Percentiles rank a stretch among this genome's conserved stretches.
phyloP scores from a whole-genome alignment of 805 yeast species.

The Candida andamanensis region DNA sequence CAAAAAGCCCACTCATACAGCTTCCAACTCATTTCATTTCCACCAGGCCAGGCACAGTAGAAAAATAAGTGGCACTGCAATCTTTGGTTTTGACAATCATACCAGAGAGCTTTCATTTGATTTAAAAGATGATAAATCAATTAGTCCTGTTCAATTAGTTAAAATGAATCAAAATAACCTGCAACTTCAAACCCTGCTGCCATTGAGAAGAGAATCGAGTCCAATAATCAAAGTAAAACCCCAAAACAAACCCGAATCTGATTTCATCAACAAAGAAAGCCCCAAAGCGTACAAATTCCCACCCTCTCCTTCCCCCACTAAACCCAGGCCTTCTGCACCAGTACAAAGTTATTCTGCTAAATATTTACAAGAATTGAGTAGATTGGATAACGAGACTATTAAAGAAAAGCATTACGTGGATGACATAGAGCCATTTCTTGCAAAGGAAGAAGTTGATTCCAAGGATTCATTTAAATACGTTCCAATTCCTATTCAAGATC shows the following conservation, averaged over 20 bases:
- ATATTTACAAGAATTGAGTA: constrained; percentile 32
- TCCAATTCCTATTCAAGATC: constrained; percentile 39
- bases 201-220: constrained; percentile 3
- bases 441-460: not conserved
- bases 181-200: constrained; percentile 4
- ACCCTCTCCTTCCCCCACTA: constrained; percentile 28
- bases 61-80: constrained; percentile 73
- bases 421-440: constrained; percentile 30
- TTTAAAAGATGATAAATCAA: constrained; percentile 23
- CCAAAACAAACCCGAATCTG: constrained; percentile 20
- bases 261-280: constrained; percentile 43
- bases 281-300: constrained; percentile 59
- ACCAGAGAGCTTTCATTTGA: constrained; percentile 60
- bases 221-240: constrained; percentile 7
- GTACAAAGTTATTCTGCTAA: constrained; percentile 35
- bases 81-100: constrained; percentile 69
- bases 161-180: constrained; percentile 1
- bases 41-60: constrained; percentile 44
- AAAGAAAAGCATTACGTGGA: constrained; percentile 18
- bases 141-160: constrained; percentile 31
- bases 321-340: constrained; percentile 4
- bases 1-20: constrained; percentile 10
- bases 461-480: constrained; percentile 21
- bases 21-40: constrained; percentile 11
- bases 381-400: constrained; percentile 4